A percentile compares a stretch with the other conserved stretches of the same genome.
Evolutionary conservation across 495 filamentous ascomycete genomes (phyloP).

Genomic region (Daldinia childiae): DNA sequence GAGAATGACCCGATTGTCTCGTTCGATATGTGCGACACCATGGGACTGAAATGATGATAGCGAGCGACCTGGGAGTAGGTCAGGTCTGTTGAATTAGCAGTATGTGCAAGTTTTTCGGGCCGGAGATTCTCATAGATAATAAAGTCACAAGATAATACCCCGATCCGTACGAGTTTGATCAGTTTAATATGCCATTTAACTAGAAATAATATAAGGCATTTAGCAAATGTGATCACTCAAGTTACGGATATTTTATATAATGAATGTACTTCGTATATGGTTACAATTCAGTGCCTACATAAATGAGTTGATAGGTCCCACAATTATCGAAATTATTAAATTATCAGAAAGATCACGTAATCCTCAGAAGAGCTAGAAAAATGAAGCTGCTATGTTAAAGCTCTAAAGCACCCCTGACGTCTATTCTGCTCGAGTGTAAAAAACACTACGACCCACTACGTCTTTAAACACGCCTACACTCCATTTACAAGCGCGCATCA

Average conservation of each 20-base stretch:
- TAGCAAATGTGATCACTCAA: no score
- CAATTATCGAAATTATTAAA: no score
- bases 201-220: not conserved
- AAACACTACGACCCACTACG: not conserved
- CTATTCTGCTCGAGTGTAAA: not conserved
- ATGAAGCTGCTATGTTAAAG: not conserved
- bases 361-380: no score
- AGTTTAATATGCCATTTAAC: slow-evolving; percentile 11
- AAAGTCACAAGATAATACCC: slow-evolving; percentile 40
- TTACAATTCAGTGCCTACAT: no score
- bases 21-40: slow-evolving; percentile 1
- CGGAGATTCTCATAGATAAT: slow-evolving; percentile 37
- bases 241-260: no score
- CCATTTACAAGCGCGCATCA: slow-evolving; percentile 4
- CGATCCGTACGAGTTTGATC: not conserved
- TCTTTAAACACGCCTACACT: not conserved
- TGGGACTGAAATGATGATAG: slow-evolving; percentile 2
- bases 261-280: no score
- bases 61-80: slow-evolving; percentile 7
- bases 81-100: slow-evolving; percentile 13
- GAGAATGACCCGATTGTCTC: slow-evolving; percentile 7
- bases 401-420: not conserved
- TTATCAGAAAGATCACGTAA: no score
- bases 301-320: no score
- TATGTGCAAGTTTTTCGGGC: slow-evolving; percentile 28